These are phyloP conservation scores for Gossypium lobatum DNA, from an alignment of 441 rosid species.

Conservation along the genomic window DNA sequence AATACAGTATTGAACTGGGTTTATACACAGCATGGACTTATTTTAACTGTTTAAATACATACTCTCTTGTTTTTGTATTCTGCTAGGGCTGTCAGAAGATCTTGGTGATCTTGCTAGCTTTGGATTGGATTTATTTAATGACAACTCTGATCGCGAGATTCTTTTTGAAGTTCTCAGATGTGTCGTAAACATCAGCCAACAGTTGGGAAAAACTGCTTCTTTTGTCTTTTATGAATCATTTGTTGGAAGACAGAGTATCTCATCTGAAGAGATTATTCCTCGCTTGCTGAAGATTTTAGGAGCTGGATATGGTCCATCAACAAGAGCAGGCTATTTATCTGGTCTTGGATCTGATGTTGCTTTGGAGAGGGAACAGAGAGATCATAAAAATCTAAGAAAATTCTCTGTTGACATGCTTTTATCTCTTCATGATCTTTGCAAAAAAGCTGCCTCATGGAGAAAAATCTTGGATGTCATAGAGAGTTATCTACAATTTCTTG, in stretches of 20 bases:
- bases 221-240: conserved; percentile 77
- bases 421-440: conserved; percentile 55
- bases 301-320: conserved; percentile 63
- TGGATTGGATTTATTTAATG: conserved; percentile 42
- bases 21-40: background rate
- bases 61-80: conserved; percentile 19
- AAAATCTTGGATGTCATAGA: conserved; percentile 62
- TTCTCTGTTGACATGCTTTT: conserved; percentile 73
- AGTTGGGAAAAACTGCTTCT: conserved; percentile 73
- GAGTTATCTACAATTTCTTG: conserved; percentile 63
- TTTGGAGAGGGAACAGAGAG: conserved; percentile 57
- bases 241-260: conserved; percentile 46
- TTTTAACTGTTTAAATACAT: conserved; percentile 7
- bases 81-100: conserved; percentile 58
- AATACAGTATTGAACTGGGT: conserved; percentile 6
- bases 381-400: conserved; percentile 72
- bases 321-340: conserved; percentile 33
- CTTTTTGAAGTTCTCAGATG: conserved; percentile 69
- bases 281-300: conserved; percentile 73
- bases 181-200: conserved; percentile 57
- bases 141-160: conserved; percentile 48
- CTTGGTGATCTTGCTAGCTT: conserved; percentile 32
- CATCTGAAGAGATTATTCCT: conserved; percentile 72
- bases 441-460: conserved; percentile 75
- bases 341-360: conserved; percentile 59